These are phyloP conservation scores for Epicoccum nigrum DNA, from an alignment of 2,329 filamentous ascomycete species.

Conservation along the genomic window DNA sequence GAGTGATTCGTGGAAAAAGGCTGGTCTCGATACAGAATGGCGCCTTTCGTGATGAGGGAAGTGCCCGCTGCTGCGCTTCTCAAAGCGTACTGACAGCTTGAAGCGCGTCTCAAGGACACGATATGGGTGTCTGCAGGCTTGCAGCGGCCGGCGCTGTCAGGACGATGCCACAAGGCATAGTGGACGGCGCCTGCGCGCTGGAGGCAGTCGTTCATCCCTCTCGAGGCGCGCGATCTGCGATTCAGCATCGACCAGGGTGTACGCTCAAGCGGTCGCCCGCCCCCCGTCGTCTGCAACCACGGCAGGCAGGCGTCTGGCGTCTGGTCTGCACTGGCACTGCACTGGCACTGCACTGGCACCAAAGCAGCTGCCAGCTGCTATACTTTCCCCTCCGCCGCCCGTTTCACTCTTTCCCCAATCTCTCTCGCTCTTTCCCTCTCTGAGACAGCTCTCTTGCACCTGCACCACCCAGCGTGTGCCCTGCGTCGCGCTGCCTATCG, in stretches of 20 bases:
- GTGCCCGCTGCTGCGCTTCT: slow-evolving; percentile 20
- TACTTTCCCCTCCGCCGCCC: slow-evolving; percentile 44
- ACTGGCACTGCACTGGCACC: slow-evolving; percentile 15
- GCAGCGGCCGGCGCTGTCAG: background rate
- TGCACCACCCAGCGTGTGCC: slow-evolving; percentile 35
- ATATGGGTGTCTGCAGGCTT: slow-evolving; percentile 3
- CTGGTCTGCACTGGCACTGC: slow-evolving; percentile 19
- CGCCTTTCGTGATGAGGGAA: slow-evolving; percentile 20
- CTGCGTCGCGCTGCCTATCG: slow-evolving; percentile 29
- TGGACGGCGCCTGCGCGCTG: background rate
- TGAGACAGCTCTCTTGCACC: slow-evolving; percentile 47
- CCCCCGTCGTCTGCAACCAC: slow-evolving; percentile 19
- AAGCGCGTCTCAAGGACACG: slow-evolving; percentile 4
- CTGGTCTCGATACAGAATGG: slow-evolving; percentile 12
- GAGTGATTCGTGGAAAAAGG: slow-evolving; percentile 13
- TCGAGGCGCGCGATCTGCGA: slow-evolving; percentile 14
- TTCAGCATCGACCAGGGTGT: slow-evolving; percentile 19
- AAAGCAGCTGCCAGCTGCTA: slow-evolving; percentile 26
- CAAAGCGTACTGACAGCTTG: slow-evolving; percentile 23
- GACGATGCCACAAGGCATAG: background rate
- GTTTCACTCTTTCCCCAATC: slow-evolving; percentile 50
- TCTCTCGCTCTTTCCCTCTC: slow-evolving; percentile 50
- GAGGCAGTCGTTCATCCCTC: slow-evolving; percentile 1
- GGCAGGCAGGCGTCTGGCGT: slow-evolving; percentile 18
- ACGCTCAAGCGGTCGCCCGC: slow-evolving; percentile 14